Evolutionary conservation across 2,329 filamentous ascomycete species (phyloP).

Genomic region (Colletotrichum sp.): DNA sequence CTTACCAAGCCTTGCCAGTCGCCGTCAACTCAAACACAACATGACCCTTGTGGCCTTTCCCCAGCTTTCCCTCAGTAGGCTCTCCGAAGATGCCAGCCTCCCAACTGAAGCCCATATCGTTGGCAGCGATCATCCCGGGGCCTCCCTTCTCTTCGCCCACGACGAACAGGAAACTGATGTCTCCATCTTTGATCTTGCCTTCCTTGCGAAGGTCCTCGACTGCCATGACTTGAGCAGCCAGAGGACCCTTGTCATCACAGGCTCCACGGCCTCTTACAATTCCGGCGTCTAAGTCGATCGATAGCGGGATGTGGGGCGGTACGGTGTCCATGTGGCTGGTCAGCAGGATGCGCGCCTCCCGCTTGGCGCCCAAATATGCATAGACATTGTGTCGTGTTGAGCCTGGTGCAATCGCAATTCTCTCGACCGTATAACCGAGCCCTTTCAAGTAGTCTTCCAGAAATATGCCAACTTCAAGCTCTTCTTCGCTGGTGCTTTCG

Average conservation of each 20-base stretch:
- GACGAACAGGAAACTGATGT: constrained; percentile 51
- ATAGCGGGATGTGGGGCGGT: background rate
- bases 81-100: constrained; percentile 74
- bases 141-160: constrained; percentile 73
- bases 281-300: background rate
- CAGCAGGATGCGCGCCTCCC: background rate
- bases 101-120: constrained; percentile 54
- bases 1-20: constrained; percentile 59
- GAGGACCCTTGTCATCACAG: background rate
- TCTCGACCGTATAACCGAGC: background rate
- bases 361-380: background rate
- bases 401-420: background rate
- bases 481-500: background rate
- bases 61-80: constrained; percentile 73
- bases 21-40: constrained; percentile 61
- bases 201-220: background rate
- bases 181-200: constrained; percentile 32
- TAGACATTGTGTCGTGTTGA: background rate
- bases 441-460: background rate
- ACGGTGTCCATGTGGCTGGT: background rate
- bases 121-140: constrained; percentile 63
- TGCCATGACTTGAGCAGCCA: background rate
- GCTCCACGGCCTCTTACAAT: background rate
- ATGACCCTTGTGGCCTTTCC: constrained; percentile 74
- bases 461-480: background rate